phyloP scores from a whole-genome alignment of 2,329 filamentous ascomycete species.

The Fusarium xylarioides region DNA sequence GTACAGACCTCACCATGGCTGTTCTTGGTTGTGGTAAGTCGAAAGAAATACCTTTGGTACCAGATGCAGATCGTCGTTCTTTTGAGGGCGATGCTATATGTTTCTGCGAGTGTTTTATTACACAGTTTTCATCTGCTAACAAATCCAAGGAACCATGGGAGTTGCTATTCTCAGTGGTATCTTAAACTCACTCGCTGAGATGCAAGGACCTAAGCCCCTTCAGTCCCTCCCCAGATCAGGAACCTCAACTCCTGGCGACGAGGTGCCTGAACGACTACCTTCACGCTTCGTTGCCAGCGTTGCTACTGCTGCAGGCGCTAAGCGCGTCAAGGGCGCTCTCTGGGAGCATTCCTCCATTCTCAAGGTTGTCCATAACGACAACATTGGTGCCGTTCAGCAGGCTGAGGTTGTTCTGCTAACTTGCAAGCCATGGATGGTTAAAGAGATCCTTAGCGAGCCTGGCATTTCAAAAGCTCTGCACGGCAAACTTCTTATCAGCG shows the following conservation, averaged over 20 bases:
- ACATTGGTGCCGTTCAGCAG: conserved; percentile 71
- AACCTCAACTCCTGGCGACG: conserved; percentile 55
- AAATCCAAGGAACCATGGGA: conserved; percentile 79
- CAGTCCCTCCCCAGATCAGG: conserved; percentile 53
- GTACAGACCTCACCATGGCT: conserved; percentile 72
- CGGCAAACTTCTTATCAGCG: conserved; percentile 84
- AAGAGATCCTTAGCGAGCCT: conserved; percentile 70
- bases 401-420: conserved; percentile 79
- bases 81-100: neutral
- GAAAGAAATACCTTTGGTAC: neutral
- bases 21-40: conserved; percentile 82
- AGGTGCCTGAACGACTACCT: conserved; percentile 68
- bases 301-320: conserved; percentile 72
- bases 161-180: conserved; percentile 86
- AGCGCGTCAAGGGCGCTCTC: conserved; percentile 73
- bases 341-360: conserved; percentile 69
- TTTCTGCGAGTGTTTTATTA: neutral
- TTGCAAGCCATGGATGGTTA: conserved; percentile 82
- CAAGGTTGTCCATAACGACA: conserved; percentile 75
- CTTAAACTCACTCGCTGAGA: conserved; percentile 71
- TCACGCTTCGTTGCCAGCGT: conserved; percentile 85
- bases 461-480: conserved; percentile 77
- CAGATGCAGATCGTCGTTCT: neutral
- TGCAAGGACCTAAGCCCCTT: conserved; percentile 57
- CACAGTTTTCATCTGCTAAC: conserved; percentile 12